Conservation (phyloP, 2,329 filamentous ascomycete genomes). For the Neonectria faginata region DNA sequence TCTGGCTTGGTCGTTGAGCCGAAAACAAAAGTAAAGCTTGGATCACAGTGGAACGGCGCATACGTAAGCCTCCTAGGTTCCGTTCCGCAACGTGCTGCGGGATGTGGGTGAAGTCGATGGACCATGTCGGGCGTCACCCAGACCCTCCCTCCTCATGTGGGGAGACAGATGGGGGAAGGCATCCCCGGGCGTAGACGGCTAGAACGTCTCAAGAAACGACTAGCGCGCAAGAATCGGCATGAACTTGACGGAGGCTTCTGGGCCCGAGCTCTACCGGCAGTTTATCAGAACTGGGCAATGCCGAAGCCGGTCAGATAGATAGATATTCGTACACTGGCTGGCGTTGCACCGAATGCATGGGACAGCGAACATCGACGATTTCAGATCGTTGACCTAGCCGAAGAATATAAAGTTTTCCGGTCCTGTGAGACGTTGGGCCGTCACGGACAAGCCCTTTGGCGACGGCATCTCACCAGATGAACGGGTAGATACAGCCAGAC, state of each 20-base stretch:
- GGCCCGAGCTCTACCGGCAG: slow-evolving; percentile 34
- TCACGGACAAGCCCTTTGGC: neutral
- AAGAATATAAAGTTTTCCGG: neutral
- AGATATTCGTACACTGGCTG: no score
- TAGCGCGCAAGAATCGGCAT: slow-evolving; percentile 39
- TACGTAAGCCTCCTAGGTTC: slow-evolving; percentile 42
- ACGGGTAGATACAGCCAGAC: slow-evolving; percentile 16
- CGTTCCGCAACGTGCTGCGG: slow-evolving; percentile 29
- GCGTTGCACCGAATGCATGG: slow-evolving; percentile 1
- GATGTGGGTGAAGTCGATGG: slow-evolving; percentile 37
- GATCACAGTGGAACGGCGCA: slow-evolving; percentile 38
- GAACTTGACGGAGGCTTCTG: slow-evolving; percentile 27
- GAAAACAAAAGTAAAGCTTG: slow-evolving; percentile 21
- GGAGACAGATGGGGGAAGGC: slow-evolving; percentile 32
- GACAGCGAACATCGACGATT: neutral
- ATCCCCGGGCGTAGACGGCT: slow-evolving; percentile 39
- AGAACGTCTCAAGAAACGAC: slow-evolving; percentile 47
- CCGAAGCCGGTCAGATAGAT: neutral
- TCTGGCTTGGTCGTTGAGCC: slow-evolving; percentile 20
- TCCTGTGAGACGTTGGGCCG: slow-evolving; percentile 3
- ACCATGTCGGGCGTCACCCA: slow-evolving; percentile 28
- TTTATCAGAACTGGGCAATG: slow-evolving; percentile 25
- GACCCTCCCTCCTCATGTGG: slow-evolving; percentile 24
- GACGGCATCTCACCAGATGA: slow-evolving; percentile 13
- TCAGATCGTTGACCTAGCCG: slow-evolving; percentile 7